Evolutionary conservation across 164 flowering plant species (phyloP), one percentile per base, ranked within the genome.

Genomic region (Umbellularia californica): DNA sequence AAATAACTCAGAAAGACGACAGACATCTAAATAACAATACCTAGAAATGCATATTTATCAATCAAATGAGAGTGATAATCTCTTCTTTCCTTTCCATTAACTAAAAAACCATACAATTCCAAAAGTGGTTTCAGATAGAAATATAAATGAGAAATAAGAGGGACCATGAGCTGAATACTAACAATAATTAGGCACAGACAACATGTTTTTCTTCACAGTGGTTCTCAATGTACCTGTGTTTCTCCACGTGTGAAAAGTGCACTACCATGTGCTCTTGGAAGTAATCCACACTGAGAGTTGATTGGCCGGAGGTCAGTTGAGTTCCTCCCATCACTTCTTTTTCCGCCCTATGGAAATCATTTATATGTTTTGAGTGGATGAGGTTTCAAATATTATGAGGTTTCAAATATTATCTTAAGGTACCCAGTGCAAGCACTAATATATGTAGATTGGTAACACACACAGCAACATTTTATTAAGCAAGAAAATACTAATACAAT

Each of bases 251-350:
- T 95, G 77, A 95, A 95, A 79, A 95, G 97, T 74, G 97, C 88
- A 90, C 98, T 95, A 52, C 99, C 99, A 86, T 95, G 99, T 74
- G 97, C 98, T 79, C 99, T 89, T 70, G 98, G 99, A 81, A 95
- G 97, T 72, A 93, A 81, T 74, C 98, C 96, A 84, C 97, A 91
- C 72, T 78, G 80, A 22, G 98, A 90, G 76, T 83, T 84, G 71
- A 95, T 92, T 28, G 73, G 74, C 24, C 99, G 95, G 77, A 95
- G 78, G 60, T 82, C 94, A 69, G 84, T 83, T 9, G 92, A 87
- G 17, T 79, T 87, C 76, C 98, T 85, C 15, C 99, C 98, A 86
- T 95, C 99, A 81, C 99, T 95, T 86, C 99, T 86, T 89, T 82
- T 90, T 74, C 96, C 99, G 23, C 94, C 95, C 99, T 95, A 76